phyloP scores from a whole-genome alignment of 257 asterid species.

The Coffea eugenioides region DNA sequence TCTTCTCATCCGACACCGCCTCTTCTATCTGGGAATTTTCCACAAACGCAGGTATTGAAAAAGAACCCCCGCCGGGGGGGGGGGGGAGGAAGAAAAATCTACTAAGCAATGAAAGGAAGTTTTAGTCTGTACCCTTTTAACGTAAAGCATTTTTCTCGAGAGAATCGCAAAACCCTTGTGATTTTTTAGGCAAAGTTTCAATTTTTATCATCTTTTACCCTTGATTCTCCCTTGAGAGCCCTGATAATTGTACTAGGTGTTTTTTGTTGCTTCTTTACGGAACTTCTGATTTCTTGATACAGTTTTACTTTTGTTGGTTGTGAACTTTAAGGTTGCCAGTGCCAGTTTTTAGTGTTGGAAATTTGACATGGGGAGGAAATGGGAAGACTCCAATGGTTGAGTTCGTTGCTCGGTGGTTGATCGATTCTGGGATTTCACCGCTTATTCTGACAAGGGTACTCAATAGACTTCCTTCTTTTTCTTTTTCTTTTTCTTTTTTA shows the following conservation, averaged over 20 bases:
- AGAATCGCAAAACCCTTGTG: too few species aligned
- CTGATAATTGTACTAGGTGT: neutral
- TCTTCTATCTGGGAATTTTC: constrained; percentile 48
- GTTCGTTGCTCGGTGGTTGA: constrained; percentile 64
- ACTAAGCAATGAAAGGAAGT: too few species aligned
- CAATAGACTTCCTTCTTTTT: neutral
- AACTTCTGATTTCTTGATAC: neutral
- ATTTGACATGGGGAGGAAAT: constrained; percentile 99
- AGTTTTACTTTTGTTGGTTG: neutral
- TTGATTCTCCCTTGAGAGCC: neutral
- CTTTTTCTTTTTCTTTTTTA: neutral
- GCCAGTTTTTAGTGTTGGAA: constrained; percentile 88
- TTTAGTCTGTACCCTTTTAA: neutral
- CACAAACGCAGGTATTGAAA: constrained; percentile 41
- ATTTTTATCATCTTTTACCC: neutral
- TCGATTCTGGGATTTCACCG: constrained; percentile 54
- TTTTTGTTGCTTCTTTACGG: neutral
- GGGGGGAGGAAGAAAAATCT: neutral
- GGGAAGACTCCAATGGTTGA: constrained; percentile 99
- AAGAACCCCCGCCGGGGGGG: too few species aligned
- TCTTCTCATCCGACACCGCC: constrained; percentile 58
- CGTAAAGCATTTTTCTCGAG: neutral
- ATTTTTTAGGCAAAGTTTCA: neutral
- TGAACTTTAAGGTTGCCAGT: constrained; percentile 60
- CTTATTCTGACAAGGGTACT: constrained; percentile 86